phyloP scores from a whole-genome alignment of 345 rosid species.

The Syzygium grande region DNA sequence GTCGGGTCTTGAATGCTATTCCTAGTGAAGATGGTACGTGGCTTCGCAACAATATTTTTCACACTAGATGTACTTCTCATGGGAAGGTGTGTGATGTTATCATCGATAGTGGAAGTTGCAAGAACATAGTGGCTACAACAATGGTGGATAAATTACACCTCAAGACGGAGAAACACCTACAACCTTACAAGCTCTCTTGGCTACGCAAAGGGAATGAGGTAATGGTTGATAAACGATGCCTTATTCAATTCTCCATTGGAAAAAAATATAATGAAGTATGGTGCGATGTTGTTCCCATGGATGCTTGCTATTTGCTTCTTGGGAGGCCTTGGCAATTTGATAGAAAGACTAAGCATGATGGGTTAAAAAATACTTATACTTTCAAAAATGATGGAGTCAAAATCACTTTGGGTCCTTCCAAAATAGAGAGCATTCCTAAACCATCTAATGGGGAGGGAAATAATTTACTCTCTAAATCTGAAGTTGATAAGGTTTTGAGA shows the following conservation, averaged over 20 bases:
- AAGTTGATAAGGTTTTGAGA: neutral
- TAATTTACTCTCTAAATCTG: neutral
- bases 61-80: neutral
- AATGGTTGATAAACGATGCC: neutral
- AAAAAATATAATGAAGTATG: neutral
- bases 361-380: neutral
- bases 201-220: neutral
- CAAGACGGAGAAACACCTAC: neutral
- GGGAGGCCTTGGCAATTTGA: neutral
- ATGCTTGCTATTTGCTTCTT: neutral
- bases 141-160: neutral
- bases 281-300: neutral
- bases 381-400: too few relatives aligned
- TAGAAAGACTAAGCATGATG: neutral
- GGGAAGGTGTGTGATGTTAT: neutral
- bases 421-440: too few relatives aligned
- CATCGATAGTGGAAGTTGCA: rapidly evolving
- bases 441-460: neutral
- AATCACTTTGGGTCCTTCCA: neutral
- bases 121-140: neutral
- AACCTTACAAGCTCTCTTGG: neutral
- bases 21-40: neutral
- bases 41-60: neutral
- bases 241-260: neutral
- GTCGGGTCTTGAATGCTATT: neutral